Percentiles rank a stretch among this genome's conserved stretches.
These are phyloP conservation scores for Eucalyptus erythrocorys DNA, from an alignment of 345 rosid genomes.

Conservation along the genomic window DNA sequence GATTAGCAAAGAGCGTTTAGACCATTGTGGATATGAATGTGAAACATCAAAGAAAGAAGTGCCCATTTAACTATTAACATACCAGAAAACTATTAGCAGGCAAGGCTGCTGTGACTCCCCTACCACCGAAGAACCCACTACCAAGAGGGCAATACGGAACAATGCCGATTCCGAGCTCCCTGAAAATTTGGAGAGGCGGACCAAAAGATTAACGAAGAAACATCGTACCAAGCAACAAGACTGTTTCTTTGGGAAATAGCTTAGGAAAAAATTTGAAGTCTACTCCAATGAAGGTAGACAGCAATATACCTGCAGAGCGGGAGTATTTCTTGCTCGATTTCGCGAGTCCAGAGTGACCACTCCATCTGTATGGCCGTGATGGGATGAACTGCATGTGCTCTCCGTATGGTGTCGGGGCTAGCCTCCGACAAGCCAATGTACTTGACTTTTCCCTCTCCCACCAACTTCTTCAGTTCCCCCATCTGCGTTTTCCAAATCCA, in stretches of 20 bases:
- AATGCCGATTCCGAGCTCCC: slow-evolving; percentile 5
- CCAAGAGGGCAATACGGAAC: slow-evolving; percentile 10
- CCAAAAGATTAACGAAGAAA: background rate
- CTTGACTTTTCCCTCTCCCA: slow-evolving; percentile 33
- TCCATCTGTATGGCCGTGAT: slow-evolving; percentile 36
- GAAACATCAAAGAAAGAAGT: background rate
- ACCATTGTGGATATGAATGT: background rate
- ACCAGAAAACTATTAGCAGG: background rate
- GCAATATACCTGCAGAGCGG: slow-evolving; percentile 30
- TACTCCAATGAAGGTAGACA: too few relatives aligned
- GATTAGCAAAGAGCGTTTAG: background rate
- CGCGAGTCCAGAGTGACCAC: slow-evolving; percentile 30
- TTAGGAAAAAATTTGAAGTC: background rate
- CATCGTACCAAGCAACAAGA: background rate
- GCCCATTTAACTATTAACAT: background rate
- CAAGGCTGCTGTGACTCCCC: background rate
- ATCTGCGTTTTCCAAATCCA: slow-evolving; percentile 3
- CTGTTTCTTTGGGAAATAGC: background rate
- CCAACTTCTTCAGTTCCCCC: slow-evolving; percentile 28
- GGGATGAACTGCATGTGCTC: slow-evolving; percentile 40
- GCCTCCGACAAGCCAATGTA: slow-evolving; percentile 40
- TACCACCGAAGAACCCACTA: slow-evolving; percentile 1
- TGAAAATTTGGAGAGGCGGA: background rate
- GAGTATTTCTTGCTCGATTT: slow-evolving; percentile 33
- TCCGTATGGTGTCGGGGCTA: slow-evolving; percentile 20